A percentile compares a stretch with the other conserved stretches of the same genome.
Conservation (phyloP, 78 protist genomes). For the Dictyostelium citrinum region DNA sequence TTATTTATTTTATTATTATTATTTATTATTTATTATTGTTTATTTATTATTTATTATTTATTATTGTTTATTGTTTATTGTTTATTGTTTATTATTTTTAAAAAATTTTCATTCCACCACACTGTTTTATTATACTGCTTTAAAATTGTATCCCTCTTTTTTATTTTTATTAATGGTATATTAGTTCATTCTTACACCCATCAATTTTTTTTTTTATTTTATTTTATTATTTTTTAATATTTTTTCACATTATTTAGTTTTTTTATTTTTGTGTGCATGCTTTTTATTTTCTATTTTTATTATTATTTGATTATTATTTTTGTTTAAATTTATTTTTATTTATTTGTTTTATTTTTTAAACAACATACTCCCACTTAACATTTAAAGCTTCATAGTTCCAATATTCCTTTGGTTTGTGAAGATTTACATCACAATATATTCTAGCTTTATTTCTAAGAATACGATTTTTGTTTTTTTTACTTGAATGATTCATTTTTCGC, state of each 20-base stretch:
- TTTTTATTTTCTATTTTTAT: too few relatives aligned
- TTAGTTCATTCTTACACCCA: background rate
- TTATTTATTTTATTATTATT: too few relatives aligned
- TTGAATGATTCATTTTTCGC: conserved; percentile 43
- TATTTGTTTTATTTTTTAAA: background rate
- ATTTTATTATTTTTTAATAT: too few relatives aligned
- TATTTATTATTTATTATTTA: too few relatives aligned
- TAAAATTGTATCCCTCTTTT: background rate
- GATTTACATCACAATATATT: conserved; percentile 76
- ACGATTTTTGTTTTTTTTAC: conserved; percentile 71
- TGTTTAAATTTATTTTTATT: background rate
- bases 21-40: too few relatives aligned
- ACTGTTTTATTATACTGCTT: background rate
- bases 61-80: too few relatives aligned
- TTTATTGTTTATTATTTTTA: too few relatives aligned
- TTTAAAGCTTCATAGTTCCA: conserved; percentile 78
- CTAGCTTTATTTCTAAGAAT: conserved; percentile 76
- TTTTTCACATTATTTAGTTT: too few relatives aligned
- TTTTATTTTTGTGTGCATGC: too few relatives aligned
- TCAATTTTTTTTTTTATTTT: too few relatives aligned
- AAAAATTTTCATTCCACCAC: background rate
- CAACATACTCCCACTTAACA: conserved; percentile 76
- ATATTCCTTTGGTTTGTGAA: conserved; percentile 76
- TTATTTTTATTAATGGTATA: too few relatives aligned
- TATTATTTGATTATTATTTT: background rate